Evolutionary conservation across 129 eudicot species (phyloP).

Genomic region (Saussurea involucrata): DNA sequence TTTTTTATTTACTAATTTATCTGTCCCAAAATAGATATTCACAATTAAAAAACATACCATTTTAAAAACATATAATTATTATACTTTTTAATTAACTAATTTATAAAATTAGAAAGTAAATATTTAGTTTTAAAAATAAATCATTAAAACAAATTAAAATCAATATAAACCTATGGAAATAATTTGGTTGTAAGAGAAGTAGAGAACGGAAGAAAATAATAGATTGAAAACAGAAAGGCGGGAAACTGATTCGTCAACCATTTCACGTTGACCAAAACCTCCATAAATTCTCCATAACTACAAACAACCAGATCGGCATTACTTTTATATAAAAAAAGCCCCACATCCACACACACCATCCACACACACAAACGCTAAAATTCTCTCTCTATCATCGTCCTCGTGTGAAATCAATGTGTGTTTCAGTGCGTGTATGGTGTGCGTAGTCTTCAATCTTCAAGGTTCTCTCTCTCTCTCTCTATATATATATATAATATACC

Average conservation of each 20-base stretch:
- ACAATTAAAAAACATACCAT: too few species aligned
- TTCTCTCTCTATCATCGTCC: constrained; percentile 15
- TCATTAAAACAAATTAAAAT: too few species aligned
- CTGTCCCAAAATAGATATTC: too few species aligned
- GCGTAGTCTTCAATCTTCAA: constrained; percentile 12
- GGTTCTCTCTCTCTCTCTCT: constrained; percentile 6
- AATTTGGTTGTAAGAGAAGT: neutral
- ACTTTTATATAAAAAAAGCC: neutral
- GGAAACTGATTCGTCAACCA: constrained; percentile 29
- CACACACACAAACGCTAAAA: neutral
- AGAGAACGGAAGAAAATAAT: neutral
- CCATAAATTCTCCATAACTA: neutral
- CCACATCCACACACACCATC: constrained; percentile 2
- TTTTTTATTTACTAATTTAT: too few species aligned
- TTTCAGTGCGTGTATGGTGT: constrained; percentile 18
- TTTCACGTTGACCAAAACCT: neutral
- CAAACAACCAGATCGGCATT: neutral
- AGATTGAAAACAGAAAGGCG: constrained; percentile 21
- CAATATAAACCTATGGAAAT: neutral
- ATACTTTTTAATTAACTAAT: too few species aligned
- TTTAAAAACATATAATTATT: too few species aligned
- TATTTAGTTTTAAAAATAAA: too few species aligned
- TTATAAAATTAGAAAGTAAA: too few species aligned
- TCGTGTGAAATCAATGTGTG: constrained; percentile 9
- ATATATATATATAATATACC: neutral